Conservation (phyloP, 495 filamentous ascomycete genomes). For the Penicillium canariense region DNA sequence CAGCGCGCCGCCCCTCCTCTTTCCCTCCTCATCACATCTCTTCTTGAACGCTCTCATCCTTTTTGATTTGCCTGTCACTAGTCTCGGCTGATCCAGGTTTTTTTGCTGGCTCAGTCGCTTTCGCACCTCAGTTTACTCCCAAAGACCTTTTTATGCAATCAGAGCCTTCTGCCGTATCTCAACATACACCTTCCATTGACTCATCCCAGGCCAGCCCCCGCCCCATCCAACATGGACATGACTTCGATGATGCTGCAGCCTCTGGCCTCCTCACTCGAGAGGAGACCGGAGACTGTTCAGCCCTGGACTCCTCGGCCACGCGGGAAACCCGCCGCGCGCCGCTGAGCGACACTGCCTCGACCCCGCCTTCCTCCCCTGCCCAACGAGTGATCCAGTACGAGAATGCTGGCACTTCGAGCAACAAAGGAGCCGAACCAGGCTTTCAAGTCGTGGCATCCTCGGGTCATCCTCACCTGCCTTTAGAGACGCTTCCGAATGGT, state of each 20-base stretch:
- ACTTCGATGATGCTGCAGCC: slow-evolving; percentile 43
- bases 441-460: slow-evolving; percentile 63
- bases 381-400: slow-evolving; percentile 75
- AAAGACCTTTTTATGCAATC: slow-evolving; percentile 87
- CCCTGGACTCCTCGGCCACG: slow-evolving; percentile 22
- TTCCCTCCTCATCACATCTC: slow-evolving; percentile 13
- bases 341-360: slow-evolving; percentile 29
- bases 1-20: slow-evolving; percentile 8
- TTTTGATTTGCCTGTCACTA: slow-evolving; percentile 8
- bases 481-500: slow-evolving; percentile 82
- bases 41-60: slow-evolving; percentile 5
- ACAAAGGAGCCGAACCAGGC: slow-evolving; percentile 43
- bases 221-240: slow-evolving; percentile 76
- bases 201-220: slow-evolving; percentile 37
- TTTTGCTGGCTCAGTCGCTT: slow-evolving; percentile 66
- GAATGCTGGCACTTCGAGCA: slow-evolving; percentile 51
- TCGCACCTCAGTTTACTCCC: slow-evolving; percentile 32
- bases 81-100: slow-evolving; percentile 43
- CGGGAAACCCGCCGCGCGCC: slow-evolving; percentile 31
- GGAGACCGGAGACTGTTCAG: slow-evolving; percentile 30
- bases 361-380: slow-evolving; percentile 40
- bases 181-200: slow-evolving; percentile 48
- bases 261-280: slow-evolving; percentile 31
- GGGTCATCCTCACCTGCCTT: slow-evolving; percentile 46
- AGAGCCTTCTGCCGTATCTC: slow-evolving; percentile 64